Conservation (phyloP, 164 flowering plant genomes). For the Hamamelis virginiana region DNA sequence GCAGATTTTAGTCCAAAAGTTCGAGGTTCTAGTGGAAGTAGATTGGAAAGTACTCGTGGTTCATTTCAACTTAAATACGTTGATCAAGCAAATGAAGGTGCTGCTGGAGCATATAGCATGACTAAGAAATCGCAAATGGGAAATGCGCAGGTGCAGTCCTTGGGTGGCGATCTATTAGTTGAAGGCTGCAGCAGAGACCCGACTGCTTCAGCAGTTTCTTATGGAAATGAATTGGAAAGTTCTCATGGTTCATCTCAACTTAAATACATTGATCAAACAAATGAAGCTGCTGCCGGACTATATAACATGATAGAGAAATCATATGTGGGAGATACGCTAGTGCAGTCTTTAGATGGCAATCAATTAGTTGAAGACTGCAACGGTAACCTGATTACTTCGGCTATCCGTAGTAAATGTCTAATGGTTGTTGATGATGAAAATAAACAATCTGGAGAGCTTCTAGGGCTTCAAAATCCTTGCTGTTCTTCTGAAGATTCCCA, state of each 20-base stretch:
- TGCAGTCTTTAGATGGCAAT: slow-evolving; percentile 1
- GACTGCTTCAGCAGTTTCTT: too few species aligned
- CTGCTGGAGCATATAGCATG: slow-evolving; percentile 2
- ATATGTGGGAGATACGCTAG: slow-evolving; percentile 11
- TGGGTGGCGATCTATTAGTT: too few species aligned
- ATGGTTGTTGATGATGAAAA: neutral
- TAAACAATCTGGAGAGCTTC: neutral
- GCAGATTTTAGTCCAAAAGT: slow-evolving; percentile 5
- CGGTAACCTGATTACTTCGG: neutral
- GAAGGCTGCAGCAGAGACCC: too few species aligned
- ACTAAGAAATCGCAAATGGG: slow-evolving; percentile 7
- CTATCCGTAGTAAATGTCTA: neutral
- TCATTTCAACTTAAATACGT: slow-evolving; percentile 7
- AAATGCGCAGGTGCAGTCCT: slow-evolving; percentile 9
- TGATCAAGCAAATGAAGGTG: slow-evolving; percentile 11
- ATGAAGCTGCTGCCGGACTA: slow-evolving; percentile 9
- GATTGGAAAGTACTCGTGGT: slow-evolving; percentile 6
- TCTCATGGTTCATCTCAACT: slow-evolving; percentile 9
- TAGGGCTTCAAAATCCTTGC: too few species aligned
- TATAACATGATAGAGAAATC: slow-evolving; percentile 5
- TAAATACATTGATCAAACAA: slow-evolving; percentile 3
- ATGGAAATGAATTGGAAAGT: slow-evolving; percentile 4
- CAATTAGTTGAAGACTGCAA: neutral
- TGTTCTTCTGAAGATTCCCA: too few species aligned
- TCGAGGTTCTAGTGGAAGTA: slow-evolving; percentile 2